Evolutionary conservation across 148 eudicot genomes (phyloP).

Genomic region (Pharnaceum exiguum): DNA sequence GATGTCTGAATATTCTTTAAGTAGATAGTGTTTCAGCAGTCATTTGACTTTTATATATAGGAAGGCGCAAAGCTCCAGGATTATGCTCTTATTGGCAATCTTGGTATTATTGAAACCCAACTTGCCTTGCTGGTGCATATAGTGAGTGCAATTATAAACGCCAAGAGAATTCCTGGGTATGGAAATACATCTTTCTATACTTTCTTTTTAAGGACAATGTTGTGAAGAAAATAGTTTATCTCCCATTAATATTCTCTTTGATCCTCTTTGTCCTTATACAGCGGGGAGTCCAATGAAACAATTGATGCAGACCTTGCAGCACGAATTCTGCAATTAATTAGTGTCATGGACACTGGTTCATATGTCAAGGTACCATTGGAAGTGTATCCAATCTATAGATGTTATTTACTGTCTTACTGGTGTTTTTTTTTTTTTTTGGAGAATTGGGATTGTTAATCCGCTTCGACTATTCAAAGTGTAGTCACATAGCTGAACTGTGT

Average conservation of each 20-base stretch:
- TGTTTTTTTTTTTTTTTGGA: no score
- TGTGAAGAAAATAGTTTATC: no score
- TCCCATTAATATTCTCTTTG: background rate
- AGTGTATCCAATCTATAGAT: background rate
- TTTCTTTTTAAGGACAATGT: background rate
- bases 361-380: conserved; percentile 61
- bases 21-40: background rate
- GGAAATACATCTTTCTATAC: conserved; percentile 23
- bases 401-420: background rate
- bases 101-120: conserved; percentile 59
- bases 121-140: conserved; percentile 96
- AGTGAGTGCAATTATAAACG: conserved; percentile 63
- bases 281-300: conserved; percentile 68
- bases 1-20: no score
- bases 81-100: conserved; percentile 36
- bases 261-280: conserved; percentile 27
- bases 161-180: conserved; percentile 52
- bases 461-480: no score
- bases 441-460: no score
- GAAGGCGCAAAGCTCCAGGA: conserved; percentile 59
- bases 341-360: conserved; percentile 68
- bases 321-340: conserved; percentile 75
- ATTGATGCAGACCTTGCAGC: conserved; percentile 95
- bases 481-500: no score
- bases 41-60: conserved; percentile 23